Evolutionary conservation across 768 basidiomycete species (phyloP).

Genomic region (Kwoniella pini): DNA sequence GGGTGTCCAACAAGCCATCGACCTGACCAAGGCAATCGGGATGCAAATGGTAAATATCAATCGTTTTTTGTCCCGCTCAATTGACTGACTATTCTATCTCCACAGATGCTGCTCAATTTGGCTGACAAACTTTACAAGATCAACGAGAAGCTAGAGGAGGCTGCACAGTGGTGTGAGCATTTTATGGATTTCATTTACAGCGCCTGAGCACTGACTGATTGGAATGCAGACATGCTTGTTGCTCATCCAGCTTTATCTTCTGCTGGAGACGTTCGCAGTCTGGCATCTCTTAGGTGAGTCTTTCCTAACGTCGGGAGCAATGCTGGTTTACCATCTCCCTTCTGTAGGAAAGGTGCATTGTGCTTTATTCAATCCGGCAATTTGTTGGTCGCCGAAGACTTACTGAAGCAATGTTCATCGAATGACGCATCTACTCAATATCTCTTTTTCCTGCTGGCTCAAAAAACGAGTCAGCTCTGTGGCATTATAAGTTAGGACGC

Average conservation of each 20-base stretch:
- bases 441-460: constrained; percentile 18
- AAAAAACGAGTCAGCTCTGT: constrained; percentile 6
- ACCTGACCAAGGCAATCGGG: neutral
- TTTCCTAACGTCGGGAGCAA: too few relatives aligned
- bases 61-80: too few relatives aligned
- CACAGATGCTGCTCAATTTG: neutral
- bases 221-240: neutral
- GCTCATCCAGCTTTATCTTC: neutral
- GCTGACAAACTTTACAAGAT: neutral
- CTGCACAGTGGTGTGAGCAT: constrained; percentile 10
- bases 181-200: neutral
- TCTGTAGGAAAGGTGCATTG: neutral
- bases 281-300: neutral
- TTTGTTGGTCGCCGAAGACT: neutral
- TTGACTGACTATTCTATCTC: neutral
- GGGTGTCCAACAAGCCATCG: neutral
- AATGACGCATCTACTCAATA: constrained; percentile 17
- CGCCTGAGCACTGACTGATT: neutral
- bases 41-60: neutral
- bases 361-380: neutral
- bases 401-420: constrained; percentile 5
- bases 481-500: too few relatives aligned
- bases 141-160: neutral
- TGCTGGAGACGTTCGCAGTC: neutral
- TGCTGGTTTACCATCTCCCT: too few relatives aligned